Evolutionary conservation across 1,139 yeast species (phyloP), one percentile per base, ranked within the genome.

Genomic region (Sugiyamaella sp.): DNA sequence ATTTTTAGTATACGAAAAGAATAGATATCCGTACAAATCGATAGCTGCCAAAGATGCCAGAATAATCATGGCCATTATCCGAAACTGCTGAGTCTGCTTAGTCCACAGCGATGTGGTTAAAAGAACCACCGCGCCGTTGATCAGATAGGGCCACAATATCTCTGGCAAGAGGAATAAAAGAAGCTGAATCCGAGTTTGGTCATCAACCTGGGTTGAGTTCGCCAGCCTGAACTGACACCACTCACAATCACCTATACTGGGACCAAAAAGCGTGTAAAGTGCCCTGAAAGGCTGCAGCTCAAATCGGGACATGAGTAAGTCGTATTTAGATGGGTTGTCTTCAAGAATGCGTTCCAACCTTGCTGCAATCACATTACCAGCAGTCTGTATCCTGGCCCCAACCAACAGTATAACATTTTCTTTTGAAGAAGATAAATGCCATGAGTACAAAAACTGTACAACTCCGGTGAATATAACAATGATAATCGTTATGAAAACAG

Each of bases 241-340:
- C 20, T 56, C 58, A 42, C 69, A 66, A 32, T 56, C 53, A 6
- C 56, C 59, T 24, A 61, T 43, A 1, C 64, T 60, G 3, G 66
- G 61, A 2, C 69, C 69, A 50, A 60, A 62, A 2, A 61, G 49
- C 2, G 66, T 55, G 46, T 63, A 65, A 20, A 63, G 53, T 4
- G 54, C 54, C 9, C 66, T 44, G 19, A 64, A 66, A 16, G 53
- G 52, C 17, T 57, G 56, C 1, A 65, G 51, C 6, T 50, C 52
- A 39, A 64, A 51, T 21, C 63, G 56, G 10, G 52, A 40, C 17
- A 61, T 48, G n/a, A 65, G 55, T 20, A 60, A 53, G 21, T 58
- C 55, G 16, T 43, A 46, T 16, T 42, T 29, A 22, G 45, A 54
- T 0, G 53, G 53, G 6, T 53, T 35, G 1, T 46, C 52, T 12